Conservation (phyloP, 192 early-diverging fungal species). For the Gonapodya sp. region DNA sequence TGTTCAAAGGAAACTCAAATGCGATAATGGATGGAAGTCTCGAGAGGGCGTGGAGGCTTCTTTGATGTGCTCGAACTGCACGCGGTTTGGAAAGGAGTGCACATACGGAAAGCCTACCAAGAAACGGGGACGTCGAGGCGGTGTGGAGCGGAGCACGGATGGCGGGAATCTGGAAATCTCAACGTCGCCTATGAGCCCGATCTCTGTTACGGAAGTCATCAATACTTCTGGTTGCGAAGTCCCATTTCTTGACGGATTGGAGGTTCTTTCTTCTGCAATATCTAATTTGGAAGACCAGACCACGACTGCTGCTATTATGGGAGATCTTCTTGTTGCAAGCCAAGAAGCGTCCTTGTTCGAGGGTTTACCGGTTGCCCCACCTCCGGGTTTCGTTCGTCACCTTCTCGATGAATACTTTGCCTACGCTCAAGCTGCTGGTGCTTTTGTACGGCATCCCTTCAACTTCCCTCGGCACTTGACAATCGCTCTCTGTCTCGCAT, state of each 20-base stretch:
- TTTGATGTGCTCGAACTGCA: neutral
- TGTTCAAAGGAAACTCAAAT: neutral
- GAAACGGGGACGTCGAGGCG: neutral
- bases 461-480: neutral
- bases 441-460: neutral
- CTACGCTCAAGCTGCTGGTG: neutral
- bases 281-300: neutral
- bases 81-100: neutral
- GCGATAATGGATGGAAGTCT: neutral
- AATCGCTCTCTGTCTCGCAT: neutral
- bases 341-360: no score
- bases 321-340: no score
- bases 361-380: no score
- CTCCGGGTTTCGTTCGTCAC: no score
- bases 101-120: neutral
- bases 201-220: neutral
- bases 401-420: no score
- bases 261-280: neutral
- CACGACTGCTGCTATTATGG: neutral
- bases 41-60: no score
- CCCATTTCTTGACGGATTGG: neutral
- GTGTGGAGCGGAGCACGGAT: no score
- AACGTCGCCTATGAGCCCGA: neutral
- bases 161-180: no score
- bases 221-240: neutral